phyloP scores from a whole-genome alignment of 495 filamentous ascomycete genomes.

The Penicillium cataractarum region DNA sequence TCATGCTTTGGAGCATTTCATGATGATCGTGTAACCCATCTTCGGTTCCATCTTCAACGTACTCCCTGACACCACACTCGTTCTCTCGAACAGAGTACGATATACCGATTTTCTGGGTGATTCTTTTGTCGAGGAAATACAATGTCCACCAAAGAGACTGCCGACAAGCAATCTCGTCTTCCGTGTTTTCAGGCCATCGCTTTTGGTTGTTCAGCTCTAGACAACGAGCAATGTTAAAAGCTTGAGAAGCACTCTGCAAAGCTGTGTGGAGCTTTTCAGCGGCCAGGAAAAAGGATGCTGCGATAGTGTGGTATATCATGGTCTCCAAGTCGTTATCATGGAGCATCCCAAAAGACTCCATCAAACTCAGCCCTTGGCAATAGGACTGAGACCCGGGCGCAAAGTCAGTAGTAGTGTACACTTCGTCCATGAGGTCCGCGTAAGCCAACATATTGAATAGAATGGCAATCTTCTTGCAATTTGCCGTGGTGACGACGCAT shows the following conservation, averaged over 20 bases:
- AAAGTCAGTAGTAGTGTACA: neutral
- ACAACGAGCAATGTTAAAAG: neutral
- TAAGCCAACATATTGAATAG: slow-evolving; percentile 10
- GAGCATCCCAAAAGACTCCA: slow-evolving; percentile 7
- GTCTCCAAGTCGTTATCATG: slow-evolving; percentile 1
- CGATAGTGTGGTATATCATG: slow-evolving; percentile 1
- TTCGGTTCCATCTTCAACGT: neutral
- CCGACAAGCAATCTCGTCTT: neutral
- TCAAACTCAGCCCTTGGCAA: slow-evolving; percentile 7
- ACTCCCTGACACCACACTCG: slow-evolving; percentile 11
- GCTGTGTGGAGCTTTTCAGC: slow-evolving; percentile 1
- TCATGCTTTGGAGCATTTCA: slow-evolving; percentile 4
- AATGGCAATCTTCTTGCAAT: slow-evolving; percentile 4
- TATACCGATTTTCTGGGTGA: slow-evolving; percentile 8
- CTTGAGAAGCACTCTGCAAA: slow-evolving; percentile 3
- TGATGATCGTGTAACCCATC: neutral
- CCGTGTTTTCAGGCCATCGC: neutral
- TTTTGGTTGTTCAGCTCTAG: slow-evolving; percentile 2
- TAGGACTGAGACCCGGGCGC: neutral
- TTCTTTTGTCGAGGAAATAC: slow-evolving; percentile 16
- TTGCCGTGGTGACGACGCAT: neutral
- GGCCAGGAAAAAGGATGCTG: neutral
- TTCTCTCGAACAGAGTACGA: slow-evolving; percentile 11
- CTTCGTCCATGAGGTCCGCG: slow-evolving; percentile 6
- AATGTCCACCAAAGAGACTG: slow-evolving; percentile 16